These are phyloP conservation scores for Aspergillus cristatus DNA, from an alignment of 495 filamentous ascomycete genomes.

Conservation along the genomic window DNA sequence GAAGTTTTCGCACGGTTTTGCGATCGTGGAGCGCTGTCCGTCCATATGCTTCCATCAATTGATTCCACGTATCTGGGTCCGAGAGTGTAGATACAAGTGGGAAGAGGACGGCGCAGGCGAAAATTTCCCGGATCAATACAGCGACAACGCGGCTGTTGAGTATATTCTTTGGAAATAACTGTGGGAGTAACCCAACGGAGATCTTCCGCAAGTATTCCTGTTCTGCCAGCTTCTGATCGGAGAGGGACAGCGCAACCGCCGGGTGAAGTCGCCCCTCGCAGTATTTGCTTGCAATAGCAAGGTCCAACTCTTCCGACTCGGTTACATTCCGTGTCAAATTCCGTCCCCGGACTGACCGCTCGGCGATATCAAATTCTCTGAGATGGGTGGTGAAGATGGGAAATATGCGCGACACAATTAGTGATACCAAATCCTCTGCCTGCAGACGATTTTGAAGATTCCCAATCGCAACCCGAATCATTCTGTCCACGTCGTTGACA, in stretches of 20 bases:
- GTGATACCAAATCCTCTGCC: conserved; percentile 67
- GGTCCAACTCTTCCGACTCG: conserved; percentile 89
- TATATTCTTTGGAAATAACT: conserved; percentile 62
- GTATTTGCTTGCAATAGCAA: conserved; percentile 90
- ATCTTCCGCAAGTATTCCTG: conserved; percentile 77
- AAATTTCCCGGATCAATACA: conserved; percentile 75
- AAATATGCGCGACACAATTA: conserved; percentile 70
- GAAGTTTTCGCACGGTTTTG: conserved; percentile 87
- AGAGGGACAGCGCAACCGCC: conserved; percentile 72
- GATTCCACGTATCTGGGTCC: conserved; percentile 96
- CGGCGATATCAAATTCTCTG: conserved; percentile 82
- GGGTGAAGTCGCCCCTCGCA: conserved; percentile 81
- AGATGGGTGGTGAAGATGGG: conserved; percentile 89
- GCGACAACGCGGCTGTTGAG: conserved; percentile 70
- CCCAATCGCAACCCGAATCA: conserved; percentile 64
- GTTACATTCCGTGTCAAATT: conserved; percentile 84
- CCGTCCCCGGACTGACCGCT: conserved; percentile 75
- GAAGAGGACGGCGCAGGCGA: conserved; percentile 43
- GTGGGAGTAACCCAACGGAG: conserved; percentile 60
- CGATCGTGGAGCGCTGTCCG: conserved; percentile 86
- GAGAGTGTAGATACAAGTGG: conserved; percentile 35
- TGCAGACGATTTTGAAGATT: conserved; percentile 60
- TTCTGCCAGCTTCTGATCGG: conserved; percentile 71
- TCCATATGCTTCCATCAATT: conserved; percentile 83
- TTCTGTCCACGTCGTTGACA: conserved; percentile 71